Conservation (phyloP, 2,329 filamentous ascomycete species). For the Scedosporium dehoogii region DNA sequence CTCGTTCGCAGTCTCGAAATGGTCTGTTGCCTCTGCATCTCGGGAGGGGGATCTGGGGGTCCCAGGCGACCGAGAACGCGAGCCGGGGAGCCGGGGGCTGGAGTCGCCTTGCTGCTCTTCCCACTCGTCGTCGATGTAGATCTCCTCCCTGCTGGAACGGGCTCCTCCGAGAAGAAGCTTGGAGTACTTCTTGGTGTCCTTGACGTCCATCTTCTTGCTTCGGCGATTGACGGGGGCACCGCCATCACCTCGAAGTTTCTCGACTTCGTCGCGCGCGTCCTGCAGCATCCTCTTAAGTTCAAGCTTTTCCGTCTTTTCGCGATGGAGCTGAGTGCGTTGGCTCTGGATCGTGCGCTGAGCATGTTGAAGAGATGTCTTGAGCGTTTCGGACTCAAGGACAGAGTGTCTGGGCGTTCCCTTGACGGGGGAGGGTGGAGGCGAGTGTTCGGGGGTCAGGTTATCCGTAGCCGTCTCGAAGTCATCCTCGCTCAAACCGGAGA, state of each 20-base stretch:
- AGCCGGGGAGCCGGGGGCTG: constrained; percentile 19
- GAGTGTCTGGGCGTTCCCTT: constrained; percentile 88
- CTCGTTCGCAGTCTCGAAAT: constrained; percentile 77
- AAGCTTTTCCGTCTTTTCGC: constrained; percentile 97
- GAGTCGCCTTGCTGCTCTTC: constrained; percentile 60
- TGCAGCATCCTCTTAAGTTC: constrained; percentile 92
- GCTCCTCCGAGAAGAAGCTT: constrained; percentile 66
- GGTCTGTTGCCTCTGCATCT: constrained; percentile 36
- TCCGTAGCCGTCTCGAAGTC: constrained; percentile 56
- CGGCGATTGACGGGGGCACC: constrained; percentile 41
- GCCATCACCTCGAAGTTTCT: constrained; percentile 51
- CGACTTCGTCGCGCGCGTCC: constrained; percentile 87
- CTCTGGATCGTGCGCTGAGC: constrained; percentile 96
- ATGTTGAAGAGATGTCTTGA: constrained; percentile 89
- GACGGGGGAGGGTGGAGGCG: constrained; percentile 79
- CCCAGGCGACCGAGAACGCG: constrained; percentile 33
- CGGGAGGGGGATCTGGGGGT: constrained; percentile 17
- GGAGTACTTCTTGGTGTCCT: constrained; percentile 61
- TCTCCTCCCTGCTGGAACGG: constrained; percentile 65
- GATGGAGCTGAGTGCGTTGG: constrained; percentile 86
- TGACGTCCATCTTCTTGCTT: constrained; percentile 53
- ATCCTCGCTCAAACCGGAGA: constrained; percentile 49
- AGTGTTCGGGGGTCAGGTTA: constrained; percentile 73
- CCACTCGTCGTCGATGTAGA: constrained; percentile 79
- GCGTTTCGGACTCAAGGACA: constrained; percentile 86